These are phyloP conservation scores for Grigorovia yakushimaensis DNA, from an alignment of 805 yeast species.

Conservation along the genomic window DNA sequence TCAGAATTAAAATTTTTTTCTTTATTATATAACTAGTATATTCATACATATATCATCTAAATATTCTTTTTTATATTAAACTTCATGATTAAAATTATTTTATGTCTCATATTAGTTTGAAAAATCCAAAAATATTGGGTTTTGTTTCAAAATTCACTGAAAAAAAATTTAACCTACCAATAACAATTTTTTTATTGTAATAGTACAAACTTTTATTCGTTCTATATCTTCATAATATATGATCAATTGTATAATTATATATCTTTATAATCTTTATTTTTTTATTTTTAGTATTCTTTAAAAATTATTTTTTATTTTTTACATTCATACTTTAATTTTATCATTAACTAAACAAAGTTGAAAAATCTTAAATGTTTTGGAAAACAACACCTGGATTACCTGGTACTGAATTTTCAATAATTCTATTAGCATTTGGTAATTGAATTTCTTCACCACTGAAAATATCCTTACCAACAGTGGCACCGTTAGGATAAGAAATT, in stretches of 20 bases:
- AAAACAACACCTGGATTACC: constrained; percentile 85
- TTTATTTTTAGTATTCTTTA: neutral
- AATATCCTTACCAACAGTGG: constrained; percentile 52
- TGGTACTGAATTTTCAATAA: constrained; percentile 77
- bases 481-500: constrained; percentile 55
- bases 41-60: too few relatives aligned
- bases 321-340: neutral
- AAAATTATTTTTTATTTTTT: neutral
- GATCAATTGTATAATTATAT: neutral
- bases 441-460: constrained; percentile 61
- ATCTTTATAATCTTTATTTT: neutral
- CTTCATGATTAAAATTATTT: too few relatives aligned
- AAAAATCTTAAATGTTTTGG: constrained; percentile 41
- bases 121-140: too few relatives aligned
- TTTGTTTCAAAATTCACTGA: too few relatives aligned
- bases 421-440: constrained; percentile 52
- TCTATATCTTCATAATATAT: neutral
- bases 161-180: too few relatives aligned
- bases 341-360: neutral
- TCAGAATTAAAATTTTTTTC: too few relatives aligned
- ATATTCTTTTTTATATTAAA: too few relatives aligned
- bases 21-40: too few relatives aligned
- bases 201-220: neutral
- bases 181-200: too few relatives aligned
- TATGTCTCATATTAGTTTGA: too few relatives aligned